Evolutionary conservation across 2,329 filamentous ascomycete genomes (phyloP), one percentile per base, ranked within the genome.

Genomic region (Penicillium sp.): DNA sequence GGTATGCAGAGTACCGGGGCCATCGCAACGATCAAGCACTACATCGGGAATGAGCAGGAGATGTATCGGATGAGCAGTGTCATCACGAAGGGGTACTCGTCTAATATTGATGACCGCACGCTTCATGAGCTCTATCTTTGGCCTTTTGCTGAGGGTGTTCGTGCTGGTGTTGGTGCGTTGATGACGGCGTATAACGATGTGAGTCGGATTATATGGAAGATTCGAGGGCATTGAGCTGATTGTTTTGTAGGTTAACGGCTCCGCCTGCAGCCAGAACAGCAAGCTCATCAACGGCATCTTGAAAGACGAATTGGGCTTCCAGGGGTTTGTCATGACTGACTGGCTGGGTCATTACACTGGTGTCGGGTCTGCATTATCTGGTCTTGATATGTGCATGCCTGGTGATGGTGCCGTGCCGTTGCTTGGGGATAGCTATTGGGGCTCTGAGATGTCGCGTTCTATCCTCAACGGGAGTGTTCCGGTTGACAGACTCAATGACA

Each of bases 261-360:
- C 86, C 0, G 86, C 89, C 17, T 82, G 83, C 5, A 90, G 86
- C 60, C 87, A 89, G 62, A 92, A 92, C 71, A 87, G 86, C 63
- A 88, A 88, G 71, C 77, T 88, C 15, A 81, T 90, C 57, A 92
- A 91, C 65, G 87, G 86, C 0, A 80, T 92, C 3, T 79, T 92
- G 9, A 92, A 92, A 69, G 88, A 89, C 50, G 90, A 92, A 75
- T 81, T 92, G 53, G 88, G 88, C 0, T 92, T 92, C 67, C 88
- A 91, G 67, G 90, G 90, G 70, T 88, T 79, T 67, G 85, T 91
- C 26, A 87, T 91, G 80, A 88, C 86, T 0, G 90, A 92, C 73
- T 92, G 89, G 88, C 75, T 85, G 28, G 86, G 86, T 0, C 87
- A 90, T 59, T 81, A 87, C 58, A 83, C 83, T 0, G 86, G 86